Evolutionary conservation across 1,139 yeast species (phyloP).

Genomic region (Suhomyces panamericanus): DNA sequence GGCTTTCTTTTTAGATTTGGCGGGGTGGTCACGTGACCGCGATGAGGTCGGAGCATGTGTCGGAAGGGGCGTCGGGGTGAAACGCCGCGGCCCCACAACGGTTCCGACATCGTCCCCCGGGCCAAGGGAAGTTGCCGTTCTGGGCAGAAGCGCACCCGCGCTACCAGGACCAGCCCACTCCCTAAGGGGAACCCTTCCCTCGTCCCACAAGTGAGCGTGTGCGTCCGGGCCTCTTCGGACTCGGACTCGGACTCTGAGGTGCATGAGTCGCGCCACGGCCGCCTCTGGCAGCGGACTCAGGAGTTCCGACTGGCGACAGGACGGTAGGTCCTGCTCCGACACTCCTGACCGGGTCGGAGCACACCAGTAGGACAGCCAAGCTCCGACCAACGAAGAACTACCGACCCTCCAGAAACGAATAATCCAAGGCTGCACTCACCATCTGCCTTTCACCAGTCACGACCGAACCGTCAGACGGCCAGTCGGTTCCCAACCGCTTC

Average conservation of each 20-base stretch:
- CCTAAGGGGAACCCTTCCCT: slow-evolving; percentile 8
- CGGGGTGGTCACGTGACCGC: background rate
- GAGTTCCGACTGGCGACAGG: no score
- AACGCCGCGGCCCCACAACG: slow-evolving; percentile 4
- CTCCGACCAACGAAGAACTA: no score
- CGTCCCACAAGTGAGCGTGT: slow-evolving; percentile 2
- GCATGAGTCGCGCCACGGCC: slow-evolving; percentile 9
- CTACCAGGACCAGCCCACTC: slow-evolving; percentile 8
- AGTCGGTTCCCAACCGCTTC: background rate
- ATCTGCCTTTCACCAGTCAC: no score
- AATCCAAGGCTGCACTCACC: no score
- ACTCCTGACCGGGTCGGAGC: no score
- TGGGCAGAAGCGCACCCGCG: slow-evolving; percentile 7
- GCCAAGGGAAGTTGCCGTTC: slow-evolving; percentile 9
- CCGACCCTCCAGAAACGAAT: no score
- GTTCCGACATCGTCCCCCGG: slow-evolving; percentile 9
- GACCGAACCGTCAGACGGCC: no score
- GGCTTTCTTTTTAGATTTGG: slow-evolving; percentile 23
- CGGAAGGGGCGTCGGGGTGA: background rate
- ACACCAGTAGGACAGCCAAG: no score
- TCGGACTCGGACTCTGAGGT: slow-evolving; percentile 13
- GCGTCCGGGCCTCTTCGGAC: slow-evolving; percentile 8
- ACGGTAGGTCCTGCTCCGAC: no score
- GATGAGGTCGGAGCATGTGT: background rate
- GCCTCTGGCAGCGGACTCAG: background rate